Evolutionary conservation across 2,329 filamentous ascomycete genomes (phyloP).

Genomic region (Daldinia sp.): DNA sequence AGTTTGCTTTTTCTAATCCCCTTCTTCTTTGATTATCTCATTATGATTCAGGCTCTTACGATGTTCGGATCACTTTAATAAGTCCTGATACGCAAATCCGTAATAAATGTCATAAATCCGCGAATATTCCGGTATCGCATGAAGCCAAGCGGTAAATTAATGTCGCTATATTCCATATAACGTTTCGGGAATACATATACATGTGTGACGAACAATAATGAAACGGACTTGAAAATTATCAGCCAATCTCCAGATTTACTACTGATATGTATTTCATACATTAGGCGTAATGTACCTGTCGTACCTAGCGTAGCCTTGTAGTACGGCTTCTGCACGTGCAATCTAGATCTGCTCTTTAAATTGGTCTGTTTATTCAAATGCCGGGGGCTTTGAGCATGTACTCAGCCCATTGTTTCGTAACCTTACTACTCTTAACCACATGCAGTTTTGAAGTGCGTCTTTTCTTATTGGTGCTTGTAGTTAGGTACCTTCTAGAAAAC

Average conservation of each 20-base stretch:
- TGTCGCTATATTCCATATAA: constrained; percentile 11
- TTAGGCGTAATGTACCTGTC: background rate
- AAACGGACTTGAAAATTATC: constrained; percentile 10
- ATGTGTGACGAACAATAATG: constrained; percentile 6
- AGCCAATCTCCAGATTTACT: constrained; percentile 24
- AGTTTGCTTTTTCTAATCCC: constrained; percentile 2
- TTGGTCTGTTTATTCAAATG: constrained; percentile 20
- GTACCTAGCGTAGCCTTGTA: constrained; percentile 5
- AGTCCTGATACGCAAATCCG: too few species aligned
- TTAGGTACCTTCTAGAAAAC: too few species aligned
- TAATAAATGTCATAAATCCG: background rate
- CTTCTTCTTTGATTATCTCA: constrained; percentile 2
- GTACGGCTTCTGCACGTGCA: background rate
- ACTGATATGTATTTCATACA: constrained; percentile 14
- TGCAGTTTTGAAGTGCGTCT: too few species aligned
- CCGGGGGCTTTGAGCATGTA: constrained; percentile 7
- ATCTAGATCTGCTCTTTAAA: constrained; percentile 21
- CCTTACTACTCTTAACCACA: background rate
- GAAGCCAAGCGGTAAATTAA: constrained; percentile 11
- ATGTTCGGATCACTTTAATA: constrained; percentile 9
- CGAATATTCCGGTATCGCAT: constrained; percentile 11
- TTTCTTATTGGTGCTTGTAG: too few species aligned
- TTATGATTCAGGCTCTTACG: constrained; percentile 19
- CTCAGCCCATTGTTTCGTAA: background rate
- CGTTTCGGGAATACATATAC: constrained; percentile 20